Percentiles rank a stretch among this genome's conserved stretches.
Evolutionary conservation across 2,329 filamentous ascomycete species (phyloP).

Genomic region (Chaetothyriales sp.): DNA sequence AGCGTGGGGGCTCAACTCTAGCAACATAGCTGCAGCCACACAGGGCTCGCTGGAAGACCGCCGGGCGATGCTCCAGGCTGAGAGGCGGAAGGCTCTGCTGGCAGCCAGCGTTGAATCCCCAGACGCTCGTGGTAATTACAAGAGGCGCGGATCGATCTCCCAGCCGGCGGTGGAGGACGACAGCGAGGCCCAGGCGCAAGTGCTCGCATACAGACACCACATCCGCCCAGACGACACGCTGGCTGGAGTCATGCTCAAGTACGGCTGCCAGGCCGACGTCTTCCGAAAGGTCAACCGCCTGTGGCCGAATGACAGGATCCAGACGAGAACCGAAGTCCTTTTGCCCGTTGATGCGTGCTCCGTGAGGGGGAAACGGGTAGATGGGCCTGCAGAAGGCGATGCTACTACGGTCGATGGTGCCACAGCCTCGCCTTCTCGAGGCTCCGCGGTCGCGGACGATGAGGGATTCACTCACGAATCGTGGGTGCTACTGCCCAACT

Average conservation of each 20-base stretch:
- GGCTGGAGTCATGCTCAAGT: conserved; percentile 78
- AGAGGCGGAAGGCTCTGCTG: conserved; percentile 32
- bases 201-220: conserved; percentile 78
- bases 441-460: conserved; percentile 29
- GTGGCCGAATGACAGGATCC: conserved; percentile 86
- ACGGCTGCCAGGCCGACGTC: conserved; percentile 68
- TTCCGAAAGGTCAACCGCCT: conserved; percentile 81
- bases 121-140: conserved; percentile 26
- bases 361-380: conserved; percentile 38
- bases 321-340: conserved; percentile 63
- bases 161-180: conserved; percentile 17
- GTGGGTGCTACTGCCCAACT: conserved; percentile 69
- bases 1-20: neutral
- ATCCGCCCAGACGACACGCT: conserved; percentile 74
- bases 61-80: conserved; percentile 31
- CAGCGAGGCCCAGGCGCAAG: conserved; percentile 43
- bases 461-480: conserved; percentile 71
- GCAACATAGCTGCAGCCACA: neutral
- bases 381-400: conserved; percentile 12
- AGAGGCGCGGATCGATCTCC: conserved; percentile 32
- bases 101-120: conserved; percentile 27
- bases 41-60: conserved; percentile 30
- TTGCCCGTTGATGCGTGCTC: conserved; percentile 83
- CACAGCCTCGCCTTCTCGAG: conserved; percentile 6
- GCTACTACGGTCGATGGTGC: conserved; percentile 3